Conservation (phyloP, 805 yeast genomes). For the Candida ipomoeae region DNA sequence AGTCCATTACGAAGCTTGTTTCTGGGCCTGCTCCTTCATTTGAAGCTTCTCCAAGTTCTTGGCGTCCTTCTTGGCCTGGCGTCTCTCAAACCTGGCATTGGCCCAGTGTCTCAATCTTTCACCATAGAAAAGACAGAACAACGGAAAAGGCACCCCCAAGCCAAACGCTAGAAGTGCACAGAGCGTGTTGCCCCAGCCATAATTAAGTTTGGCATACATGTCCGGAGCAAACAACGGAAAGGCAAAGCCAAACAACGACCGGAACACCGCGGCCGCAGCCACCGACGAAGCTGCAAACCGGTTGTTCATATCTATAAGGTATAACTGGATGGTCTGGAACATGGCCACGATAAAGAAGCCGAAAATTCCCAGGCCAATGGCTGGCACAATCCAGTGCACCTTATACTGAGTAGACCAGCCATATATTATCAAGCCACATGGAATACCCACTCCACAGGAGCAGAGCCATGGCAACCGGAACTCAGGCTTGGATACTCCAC, state of each 20-base stretch:
- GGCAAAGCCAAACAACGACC: slow-evolving; percentile 64
- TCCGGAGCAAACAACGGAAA: slow-evolving; percentile 63
- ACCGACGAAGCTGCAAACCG: slow-evolving; percentile 64
- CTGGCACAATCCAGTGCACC: slow-evolving; percentile 60
- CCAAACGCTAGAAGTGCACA: slow-evolving; percentile 54
- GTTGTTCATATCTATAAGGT: slow-evolving; percentile 68
- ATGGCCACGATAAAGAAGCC: slow-evolving; percentile 57
- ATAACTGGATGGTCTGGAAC: slow-evolving; percentile 65
- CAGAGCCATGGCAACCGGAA: slow-evolving; percentile 52
- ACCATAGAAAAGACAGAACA: slow-evolving; percentile 54
- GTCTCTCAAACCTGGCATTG: slow-evolving; percentile 44
- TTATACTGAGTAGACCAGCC: slow-evolving; percentile 66
- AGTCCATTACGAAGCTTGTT: too few relatives aligned
- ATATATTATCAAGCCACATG: slow-evolving; percentile 62
- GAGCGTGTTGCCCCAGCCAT: slow-evolving; percentile 69
- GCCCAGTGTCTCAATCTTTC: slow-evolving; percentile 57
- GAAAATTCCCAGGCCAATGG: slow-evolving; percentile 56
- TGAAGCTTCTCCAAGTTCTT: slow-evolving; percentile 35
- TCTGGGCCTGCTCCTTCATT: slow-evolving; percentile 11
- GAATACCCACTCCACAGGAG: slow-evolving; percentile 45
- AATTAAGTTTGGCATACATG: slow-evolving; percentile 54
- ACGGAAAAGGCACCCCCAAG: slow-evolving; percentile 66
- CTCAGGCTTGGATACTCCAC: slow-evolving; percentile 60
- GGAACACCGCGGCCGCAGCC: slow-evolving; percentile 63
- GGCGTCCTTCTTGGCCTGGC: slow-evolving; percentile 45